Conservation (phyloP, 148 eudicot species). For the Rhododendron ovatum region DNA sequence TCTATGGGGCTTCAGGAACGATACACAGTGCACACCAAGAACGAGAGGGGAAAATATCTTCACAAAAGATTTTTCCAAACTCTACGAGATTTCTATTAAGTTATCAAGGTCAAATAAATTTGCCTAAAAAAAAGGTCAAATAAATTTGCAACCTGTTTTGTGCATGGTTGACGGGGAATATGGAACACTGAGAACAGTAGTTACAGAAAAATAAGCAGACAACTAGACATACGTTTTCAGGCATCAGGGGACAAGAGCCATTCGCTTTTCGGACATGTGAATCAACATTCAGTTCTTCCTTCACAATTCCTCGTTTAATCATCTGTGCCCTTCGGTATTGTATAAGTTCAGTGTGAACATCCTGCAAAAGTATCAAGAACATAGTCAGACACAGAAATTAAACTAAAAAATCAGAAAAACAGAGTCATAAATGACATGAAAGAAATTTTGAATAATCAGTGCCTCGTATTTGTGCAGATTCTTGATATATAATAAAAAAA, state of each 20-base stretch:
- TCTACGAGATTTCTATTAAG: background rate
- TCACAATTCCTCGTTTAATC: constrained; percentile 74
- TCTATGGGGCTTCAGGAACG: background rate
- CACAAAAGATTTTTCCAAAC: background rate
- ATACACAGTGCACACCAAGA: background rate
- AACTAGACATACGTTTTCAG: constrained; percentile 70
- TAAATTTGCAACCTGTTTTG: background rate
- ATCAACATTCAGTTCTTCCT: constrained; percentile 62
- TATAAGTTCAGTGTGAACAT: constrained; percentile 88
- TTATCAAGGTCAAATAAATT: background rate
- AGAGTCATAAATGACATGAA: background rate
- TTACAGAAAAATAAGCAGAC: background rate
- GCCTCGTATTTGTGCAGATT: background rate
- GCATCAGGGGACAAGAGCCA: constrained; percentile 93
- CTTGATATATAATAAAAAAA: background rate
- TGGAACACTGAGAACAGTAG: background rate
- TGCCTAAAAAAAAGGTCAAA: background rate
- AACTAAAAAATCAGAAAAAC: background rate
- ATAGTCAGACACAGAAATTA: constrained; percentile 12
- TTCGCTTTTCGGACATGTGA: constrained; percentile 62
- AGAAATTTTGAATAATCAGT: background rate
- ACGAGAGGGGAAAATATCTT: background rate
- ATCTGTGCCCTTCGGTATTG: constrained; percentile 73
- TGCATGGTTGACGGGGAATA: background rate
- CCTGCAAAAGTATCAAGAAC: constrained; percentile 38